A percentile compares a stretch with the other conserved stretches of the same genome.
Conservation (phyloP, 179 eudicot species). For the Corrigiola litoralis region DNA sequence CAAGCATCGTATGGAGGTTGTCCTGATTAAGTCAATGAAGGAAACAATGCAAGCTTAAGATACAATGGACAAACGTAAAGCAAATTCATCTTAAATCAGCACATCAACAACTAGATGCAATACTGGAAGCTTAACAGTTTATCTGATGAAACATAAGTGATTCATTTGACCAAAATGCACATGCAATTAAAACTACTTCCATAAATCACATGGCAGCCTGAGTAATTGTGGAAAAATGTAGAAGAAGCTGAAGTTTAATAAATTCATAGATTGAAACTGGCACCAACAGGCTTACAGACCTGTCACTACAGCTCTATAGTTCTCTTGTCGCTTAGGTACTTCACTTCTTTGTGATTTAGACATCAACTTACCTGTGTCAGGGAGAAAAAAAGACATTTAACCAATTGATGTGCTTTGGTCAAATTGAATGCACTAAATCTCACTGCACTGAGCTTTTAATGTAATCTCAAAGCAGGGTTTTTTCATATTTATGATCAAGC, state of each 20-base stretch:
- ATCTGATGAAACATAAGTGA: not conserved
- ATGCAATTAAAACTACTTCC: not conserved
- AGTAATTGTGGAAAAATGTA: not conserved
- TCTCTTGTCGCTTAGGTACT: not conserved
- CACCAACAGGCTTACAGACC: conserved; percentile 21
- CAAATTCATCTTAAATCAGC: not conserved
- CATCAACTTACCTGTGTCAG: conserved; percentile 16
- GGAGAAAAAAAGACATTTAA: conserved; percentile 18
- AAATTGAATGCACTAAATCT: not conserved
- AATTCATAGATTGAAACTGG: not conserved
- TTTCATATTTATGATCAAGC: not conserved
- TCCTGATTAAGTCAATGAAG: conserved; percentile 24
- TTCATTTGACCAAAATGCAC: not conserved
- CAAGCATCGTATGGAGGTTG: conserved; percentile 12
- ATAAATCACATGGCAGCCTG: not conserved
- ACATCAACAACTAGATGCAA: not conserved
- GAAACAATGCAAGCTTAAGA: not conserved
- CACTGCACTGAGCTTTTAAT: too few relatives aligned
- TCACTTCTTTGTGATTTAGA: conserved; percentile 17
- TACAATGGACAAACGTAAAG: not conserved
- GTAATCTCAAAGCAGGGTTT: not conserved
- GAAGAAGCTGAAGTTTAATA: not conserved
- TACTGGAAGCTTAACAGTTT: not conserved
- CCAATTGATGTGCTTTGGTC: conserved; percentile 20
- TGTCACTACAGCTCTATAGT: not conserved